Percentiles rank a stretch among this genome's conserved stretches.
phyloP scores from a whole-genome alignment of 345 rosid genomes.

The Boechera retrofracta region DNA sequence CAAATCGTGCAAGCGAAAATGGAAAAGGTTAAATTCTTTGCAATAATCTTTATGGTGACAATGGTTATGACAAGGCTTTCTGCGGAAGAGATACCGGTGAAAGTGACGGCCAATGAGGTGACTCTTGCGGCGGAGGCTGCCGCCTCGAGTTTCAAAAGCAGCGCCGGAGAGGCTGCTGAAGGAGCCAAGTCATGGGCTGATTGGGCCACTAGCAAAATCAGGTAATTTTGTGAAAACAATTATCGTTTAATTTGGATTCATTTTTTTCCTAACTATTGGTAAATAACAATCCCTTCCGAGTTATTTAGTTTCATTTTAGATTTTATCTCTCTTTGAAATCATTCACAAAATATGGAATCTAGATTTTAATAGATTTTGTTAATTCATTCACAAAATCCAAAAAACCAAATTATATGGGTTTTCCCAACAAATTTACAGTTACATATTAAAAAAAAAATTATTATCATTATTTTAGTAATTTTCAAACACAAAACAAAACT shows the following conservation, averaged over 20 bases:
- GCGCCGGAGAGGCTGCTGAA: slow-evolving; percentile 46
- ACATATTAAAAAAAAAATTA: no score
- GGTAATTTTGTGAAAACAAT: slow-evolving; percentile 14
- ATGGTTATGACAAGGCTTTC: slow-evolving; percentile 28
- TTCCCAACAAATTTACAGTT: no score
- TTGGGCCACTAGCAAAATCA: slow-evolving; percentile 43
- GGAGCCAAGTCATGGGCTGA: slow-evolving; percentile 46
- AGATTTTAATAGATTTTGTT: no score
- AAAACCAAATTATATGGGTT: no score
- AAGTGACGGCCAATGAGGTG: slow-evolving; percentile 28
- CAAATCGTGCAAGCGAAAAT: slow-evolving; percentile 24
- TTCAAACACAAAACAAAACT: no score
- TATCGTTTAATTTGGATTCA: background rate
- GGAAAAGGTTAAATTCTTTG: slow-evolving; percentile 26
- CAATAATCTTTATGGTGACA: slow-evolving; percentile 24
- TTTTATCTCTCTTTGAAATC: background rate
- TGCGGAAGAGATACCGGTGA: slow-evolving; percentile 31
- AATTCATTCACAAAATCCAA: no score
- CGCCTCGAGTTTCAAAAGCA: slow-evolving; percentile 40
- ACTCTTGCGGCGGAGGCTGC: slow-evolving; percentile 47
- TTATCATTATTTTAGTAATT: no score
- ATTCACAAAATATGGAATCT: no score
- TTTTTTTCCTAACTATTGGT: background rate
- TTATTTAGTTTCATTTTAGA: background rate
- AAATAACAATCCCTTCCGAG: background rate